A percentile compares a stretch with the other conserved stretches of the same genome.
Evolutionary conservation across 768 basidiomycete species (phyloP).

Genomic region (Glaciozyma antarctica): DNA sequence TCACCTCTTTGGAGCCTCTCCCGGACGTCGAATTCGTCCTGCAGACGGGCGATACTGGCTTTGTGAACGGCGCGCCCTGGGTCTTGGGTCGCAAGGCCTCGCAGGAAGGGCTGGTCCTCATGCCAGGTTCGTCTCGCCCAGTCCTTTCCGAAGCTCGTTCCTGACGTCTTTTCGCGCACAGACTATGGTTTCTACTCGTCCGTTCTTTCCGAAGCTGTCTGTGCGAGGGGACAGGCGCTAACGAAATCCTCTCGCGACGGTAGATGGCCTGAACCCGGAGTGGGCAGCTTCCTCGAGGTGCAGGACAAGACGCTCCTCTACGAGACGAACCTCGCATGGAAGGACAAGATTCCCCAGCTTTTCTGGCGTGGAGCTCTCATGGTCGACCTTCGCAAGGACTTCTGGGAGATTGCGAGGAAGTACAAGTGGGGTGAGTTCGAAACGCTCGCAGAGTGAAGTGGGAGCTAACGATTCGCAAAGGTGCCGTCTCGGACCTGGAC

Average conservation of each 20-base stretch:
- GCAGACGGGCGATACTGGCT: conserved; percentile 21
- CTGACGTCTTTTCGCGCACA: background rate
- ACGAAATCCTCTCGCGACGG: background rate
- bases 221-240: background rate
- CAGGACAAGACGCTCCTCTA: conserved; percentile 17
- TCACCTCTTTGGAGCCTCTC: conserved; percentile 24
- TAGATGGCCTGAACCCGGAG: conserved; percentile 26
- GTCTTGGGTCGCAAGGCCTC: conserved; percentile 11
- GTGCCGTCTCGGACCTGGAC: conserved; percentile 17
- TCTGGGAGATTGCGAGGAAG: conserved; percentile 12
- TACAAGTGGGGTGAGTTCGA: conserved; percentile 17
- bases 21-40: conserved; percentile 33
- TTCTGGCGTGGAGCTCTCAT: conserved; percentile 27
- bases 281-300: conserved; percentile 19
- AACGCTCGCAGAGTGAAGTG: background rate
- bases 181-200: conserved; percentile 6
- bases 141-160: background rate
- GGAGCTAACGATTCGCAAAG: background rate
- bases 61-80: conserved; percentile 22
- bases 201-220: background rate
- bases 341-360: conserved; percentile 25
- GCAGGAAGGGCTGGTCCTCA: conserved; percentile 15
- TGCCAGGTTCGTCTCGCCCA: conserved; percentile 6
- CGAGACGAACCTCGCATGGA: conserved; percentile 17
- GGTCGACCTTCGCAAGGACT: conserved; percentile 26